Evolutionary conservation across 2,329 filamentous ascomycete species (phyloP), one percentile per base, ranked within the genome.

Genomic region (Fusarium pininemorale): DNA sequence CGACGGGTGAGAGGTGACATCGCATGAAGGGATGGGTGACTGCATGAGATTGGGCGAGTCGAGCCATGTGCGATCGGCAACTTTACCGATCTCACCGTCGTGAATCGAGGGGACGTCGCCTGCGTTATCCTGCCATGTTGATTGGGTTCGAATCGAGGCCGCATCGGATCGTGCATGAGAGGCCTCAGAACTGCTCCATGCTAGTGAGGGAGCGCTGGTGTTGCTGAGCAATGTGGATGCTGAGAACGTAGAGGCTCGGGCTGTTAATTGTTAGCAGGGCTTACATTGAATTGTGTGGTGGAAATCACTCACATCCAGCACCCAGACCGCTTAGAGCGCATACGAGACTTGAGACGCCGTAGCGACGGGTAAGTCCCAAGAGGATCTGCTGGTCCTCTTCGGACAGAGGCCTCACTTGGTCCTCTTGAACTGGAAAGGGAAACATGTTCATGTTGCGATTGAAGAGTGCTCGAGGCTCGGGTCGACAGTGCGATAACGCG

Each of bases 141-240:
- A 82, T 62, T 83, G 80, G 8, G 83, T 84, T 63, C 81, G 78
- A 62, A 85, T 80, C 32, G 83, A 85, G 5, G 80, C 83, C 41
- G 80, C 82, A 58, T 85, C 83, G 42, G 83, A 83, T 53, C 81
- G 78, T 56, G 79, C 82, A 45, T 83, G 79, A 14, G 83, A 85
- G n/a, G 79, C 80, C 57, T 84, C 82, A 13, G 83, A 85, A 58
- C 79, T 82, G 63, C 82, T 84, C 82, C 83, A 85, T 24, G 81
- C 81, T 59, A 85, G 75, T 12, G 84, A 84, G 11, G 84, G 83
- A 12, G 81, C 83, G 71, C 81, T 84, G 26, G 81, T 78, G 69
- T 80, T 83, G 78, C 83, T 85, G 66, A 84, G 79, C 26, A 84
- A 75, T 18, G 83, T 84, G 26, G 79, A 81, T 54, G 82, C 80